Evolutionary conservation across 2,329 filamentous ascomycete genomes (phyloP).

Genomic region (Pseudocercospora eumusae): DNA sequence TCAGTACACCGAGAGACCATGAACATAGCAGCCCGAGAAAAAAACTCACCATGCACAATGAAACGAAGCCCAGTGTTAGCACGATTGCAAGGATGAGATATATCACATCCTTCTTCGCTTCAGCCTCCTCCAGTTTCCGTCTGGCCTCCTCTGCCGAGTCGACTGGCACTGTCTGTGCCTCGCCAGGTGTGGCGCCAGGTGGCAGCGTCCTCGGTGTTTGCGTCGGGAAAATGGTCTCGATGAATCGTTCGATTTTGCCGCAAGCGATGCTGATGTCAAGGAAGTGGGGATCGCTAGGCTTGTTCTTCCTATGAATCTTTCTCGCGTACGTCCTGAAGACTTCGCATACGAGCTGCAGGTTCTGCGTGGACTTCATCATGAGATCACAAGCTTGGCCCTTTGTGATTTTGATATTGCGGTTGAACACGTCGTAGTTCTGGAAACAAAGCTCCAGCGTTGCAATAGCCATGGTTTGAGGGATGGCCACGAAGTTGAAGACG

Average conservation of each 20-base stretch:
- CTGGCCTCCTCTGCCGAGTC: constrained; percentile 59
- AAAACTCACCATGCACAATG: constrained; percentile 73
- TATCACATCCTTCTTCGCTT: constrained; percentile 57
- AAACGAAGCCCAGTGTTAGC: constrained; percentile 68
- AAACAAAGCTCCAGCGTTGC: constrained; percentile 90
- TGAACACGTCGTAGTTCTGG: constrained; percentile 82
- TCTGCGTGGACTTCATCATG: constrained; percentile 92
- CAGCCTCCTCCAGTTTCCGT: constrained; percentile 54
- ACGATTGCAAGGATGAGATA: constrained; percentile 69
- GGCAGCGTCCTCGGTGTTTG: constrained; percentile 66
- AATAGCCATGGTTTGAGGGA: constrained; percentile 96
- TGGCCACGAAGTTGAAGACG: constrained; percentile 98
- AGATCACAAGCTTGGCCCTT: constrained; percentile 90
- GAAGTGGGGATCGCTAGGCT: constrained; percentile 88
- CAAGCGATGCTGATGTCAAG: constrained; percentile 88
- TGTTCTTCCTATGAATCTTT: constrained; percentile 89
- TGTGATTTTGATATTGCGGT: constrained; percentile 91
- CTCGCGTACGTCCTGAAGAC: constrained; percentile 77
- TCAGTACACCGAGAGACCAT: constrained; percentile 10
- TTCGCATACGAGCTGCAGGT: constrained; percentile 76
- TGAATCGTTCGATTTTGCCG: constrained; percentile 93
- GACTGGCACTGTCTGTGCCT: constrained; percentile 43
- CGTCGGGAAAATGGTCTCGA: constrained; percentile 86
- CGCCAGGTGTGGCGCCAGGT: constrained; percentile 36
- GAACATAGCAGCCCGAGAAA: neutral